Percentiles rank a stretch among this genome's conserved stretches.
These are phyloP conservation scores for Linum lewisii DNA, from an alignment of 345 rosid genomes.

Conservation along the genomic window DNA sequence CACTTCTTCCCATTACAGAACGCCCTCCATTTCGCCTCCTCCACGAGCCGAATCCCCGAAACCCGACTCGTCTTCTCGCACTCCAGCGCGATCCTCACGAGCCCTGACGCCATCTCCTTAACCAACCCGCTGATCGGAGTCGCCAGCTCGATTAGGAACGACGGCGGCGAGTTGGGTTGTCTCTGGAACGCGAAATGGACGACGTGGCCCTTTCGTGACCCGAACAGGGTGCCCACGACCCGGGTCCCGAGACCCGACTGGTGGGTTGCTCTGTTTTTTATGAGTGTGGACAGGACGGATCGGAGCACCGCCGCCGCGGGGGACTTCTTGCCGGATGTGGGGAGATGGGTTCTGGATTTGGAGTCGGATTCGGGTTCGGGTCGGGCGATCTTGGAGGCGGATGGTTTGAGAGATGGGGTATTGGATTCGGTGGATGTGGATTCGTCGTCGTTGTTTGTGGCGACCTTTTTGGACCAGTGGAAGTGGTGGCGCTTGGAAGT, in stretches of 20 bases:
- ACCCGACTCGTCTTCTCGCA: constrained; percentile 45
- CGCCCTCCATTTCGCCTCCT: constrained; percentile 87
- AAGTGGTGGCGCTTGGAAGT: constrained; percentile 8
- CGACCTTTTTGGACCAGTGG: constrained; percentile 20
- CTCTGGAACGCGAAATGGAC: constrained; percentile 89
- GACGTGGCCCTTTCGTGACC: constrained; percentile 80
- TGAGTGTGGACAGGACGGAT: constrained; percentile 49
- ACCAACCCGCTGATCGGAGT: constrained; percentile 85
- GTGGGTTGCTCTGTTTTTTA: constrained; percentile 36
- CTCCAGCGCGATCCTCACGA: constrained; percentile 87
- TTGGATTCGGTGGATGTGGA: not conserved
- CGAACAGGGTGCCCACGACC: constrained; percentile 88
- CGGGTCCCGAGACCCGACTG: constrained; percentile 44
- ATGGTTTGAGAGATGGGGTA: constrained; percentile 26
- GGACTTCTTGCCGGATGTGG: constrained; percentile 50
- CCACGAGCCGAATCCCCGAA: constrained; percentile 45
- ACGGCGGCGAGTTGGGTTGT: constrained; percentile 68
- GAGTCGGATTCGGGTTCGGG: constrained; percentile 21
- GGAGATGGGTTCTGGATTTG: constrained; percentile 10
- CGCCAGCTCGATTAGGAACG: constrained; percentile 79
- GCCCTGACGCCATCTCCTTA: constrained; percentile 91
- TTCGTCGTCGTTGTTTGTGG: constrained; percentile 36
- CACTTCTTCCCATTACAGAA: constrained; percentile 88
- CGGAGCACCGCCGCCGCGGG: constrained; percentile 76
- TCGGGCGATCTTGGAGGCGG: constrained; percentile 14